Conservation (phyloP, 129 eudicot species). For the Saposhnikovia divaricata region DNA sequence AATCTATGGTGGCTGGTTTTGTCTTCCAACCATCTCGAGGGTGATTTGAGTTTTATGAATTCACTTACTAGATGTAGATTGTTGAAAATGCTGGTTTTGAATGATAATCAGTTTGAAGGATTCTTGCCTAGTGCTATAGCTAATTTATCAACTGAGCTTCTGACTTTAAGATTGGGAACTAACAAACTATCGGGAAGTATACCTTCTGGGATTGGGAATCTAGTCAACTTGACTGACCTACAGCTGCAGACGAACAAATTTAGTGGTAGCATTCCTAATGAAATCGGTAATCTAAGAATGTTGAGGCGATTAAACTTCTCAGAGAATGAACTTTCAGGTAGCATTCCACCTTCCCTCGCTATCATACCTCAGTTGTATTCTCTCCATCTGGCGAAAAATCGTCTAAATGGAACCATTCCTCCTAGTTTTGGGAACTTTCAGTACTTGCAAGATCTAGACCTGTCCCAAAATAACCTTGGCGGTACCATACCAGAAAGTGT, state of each 20-base stretch:
- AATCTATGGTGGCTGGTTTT: slow-evolving; percentile 6
- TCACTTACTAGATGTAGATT: slow-evolving; percentile 12
- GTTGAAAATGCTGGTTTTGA: slow-evolving; percentile 12
- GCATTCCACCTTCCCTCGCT: slow-evolving; percentile 9
- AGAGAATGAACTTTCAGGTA: slow-evolving; percentile 12
- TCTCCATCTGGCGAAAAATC: slow-evolving; percentile 12
- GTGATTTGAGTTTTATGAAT: slow-evolving; percentile 20
- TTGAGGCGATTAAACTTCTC: slow-evolving; percentile 13
- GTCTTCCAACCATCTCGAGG: slow-evolving; percentile 10
- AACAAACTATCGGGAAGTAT: slow-evolving; percentile 15
- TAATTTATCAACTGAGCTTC: slow-evolving; percentile 12
- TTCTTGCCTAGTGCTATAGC: slow-evolving; percentile 14
- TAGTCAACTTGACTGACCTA: slow-evolving; percentile 18
- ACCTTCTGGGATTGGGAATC: slow-evolving; percentile 16
- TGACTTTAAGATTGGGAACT: slow-evolving; percentile 11
- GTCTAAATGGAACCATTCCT: slow-evolving; percentile 12
- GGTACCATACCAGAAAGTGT: slow-evolving; percentile 17
- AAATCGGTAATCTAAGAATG: slow-evolving; percentile 9
- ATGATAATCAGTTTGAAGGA: slow-evolving; percentile 20
- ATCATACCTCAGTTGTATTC: slow-evolving; percentile 10
- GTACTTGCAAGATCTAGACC: slow-evolving; percentile 17
- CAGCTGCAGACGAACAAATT: slow-evolving; percentile 16
- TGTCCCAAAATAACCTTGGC: slow-evolving; percentile 16
- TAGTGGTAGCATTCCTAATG: slow-evolving; percentile 7
- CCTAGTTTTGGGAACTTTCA: slow-evolving; percentile 15